Percentiles rank a stretch among this genome's conserved stretches.
Conservation (phyloP, 257 asterid species). For the Solanum bukasovii region DNA sequence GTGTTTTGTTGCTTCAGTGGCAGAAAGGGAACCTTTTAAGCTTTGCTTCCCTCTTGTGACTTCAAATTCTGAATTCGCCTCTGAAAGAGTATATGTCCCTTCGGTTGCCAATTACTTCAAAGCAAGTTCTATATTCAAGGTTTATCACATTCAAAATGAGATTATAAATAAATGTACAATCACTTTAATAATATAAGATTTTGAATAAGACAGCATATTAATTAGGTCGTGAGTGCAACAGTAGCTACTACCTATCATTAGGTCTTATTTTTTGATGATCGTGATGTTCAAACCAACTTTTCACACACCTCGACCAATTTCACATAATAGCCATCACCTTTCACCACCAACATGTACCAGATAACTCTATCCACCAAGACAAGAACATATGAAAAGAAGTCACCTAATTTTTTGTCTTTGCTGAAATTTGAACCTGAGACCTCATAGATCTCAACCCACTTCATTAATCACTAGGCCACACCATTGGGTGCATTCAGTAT, state of each 20-base stretch:
- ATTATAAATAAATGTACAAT: not conserved
- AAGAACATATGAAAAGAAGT: not conserved
- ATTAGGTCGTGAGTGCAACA: not conserved
- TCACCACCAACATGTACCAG: fast-evolving
- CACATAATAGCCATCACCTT: no score
- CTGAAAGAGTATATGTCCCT: conserved; percentile 34
- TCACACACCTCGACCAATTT: not conserved
- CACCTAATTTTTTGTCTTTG: not conserved
- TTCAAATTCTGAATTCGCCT: not conserved
- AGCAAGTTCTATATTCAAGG: not conserved
- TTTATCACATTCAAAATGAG: not conserved
- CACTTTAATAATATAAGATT: not conserved
- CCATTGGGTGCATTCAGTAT: not conserved
- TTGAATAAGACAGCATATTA: not conserved
- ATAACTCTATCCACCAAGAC: not conserved
- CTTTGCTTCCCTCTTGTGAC: not conserved
- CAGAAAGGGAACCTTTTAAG: not conserved
- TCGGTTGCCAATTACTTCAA: not conserved
- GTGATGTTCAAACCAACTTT: not conserved
- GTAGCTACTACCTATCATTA: not conserved
- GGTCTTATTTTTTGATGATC: not conserved
- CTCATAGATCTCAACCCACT: not conserved
- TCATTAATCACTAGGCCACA: not conserved
- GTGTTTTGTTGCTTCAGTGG: not conserved
- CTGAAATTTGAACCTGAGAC: not conserved